Evolutionary conservation across 345 rosid genomes (phyloP), one percentile per base, ranked within the genome.

Genomic region (Boechera retrofracta): DNA sequence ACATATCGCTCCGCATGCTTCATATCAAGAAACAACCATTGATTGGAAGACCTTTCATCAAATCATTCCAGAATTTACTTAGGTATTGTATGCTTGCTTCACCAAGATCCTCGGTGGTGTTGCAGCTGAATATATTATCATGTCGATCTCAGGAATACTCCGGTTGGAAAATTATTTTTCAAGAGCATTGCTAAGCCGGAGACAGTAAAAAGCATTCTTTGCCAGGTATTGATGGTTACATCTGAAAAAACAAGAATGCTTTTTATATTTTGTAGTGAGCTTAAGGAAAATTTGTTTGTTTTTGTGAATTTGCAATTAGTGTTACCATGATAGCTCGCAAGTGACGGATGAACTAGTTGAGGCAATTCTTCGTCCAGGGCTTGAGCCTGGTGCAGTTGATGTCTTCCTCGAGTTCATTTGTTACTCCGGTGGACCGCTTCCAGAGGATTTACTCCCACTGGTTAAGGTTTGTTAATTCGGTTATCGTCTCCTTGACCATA

Each of bases 401-500:
- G 91, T 94, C 29, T 91, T 94, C 62, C 97, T 94, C 0, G 95
- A 85, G 71, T 94, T 94, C 81, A 90, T 94, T 10, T 91, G 98
- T 84, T 94, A 94, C 82, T 94, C 97, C 0, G 91, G 82, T 11
- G 97, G 97, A 52, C 96, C 97, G 6, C 93, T 91, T 71, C 96
- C 98, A 0, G 97, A 94, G 85, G 97, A 94, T 56, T 87, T 94
- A 68, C 87, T 91, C 51, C 92, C 92, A 28, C 87, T 51, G 64
- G 93, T 89, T 70, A 89, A 89, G 91, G 93, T 91, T 63, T 0
- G 71, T 73, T 60, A n/a, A 57, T 60, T 26, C 54, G 65, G 1
- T 67, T 62, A 1, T 64, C 51, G 59, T 69, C 71, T 75, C 72
- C 72, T 75, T 73, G 7, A 7, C 44, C 21, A 3, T 64, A 5